A percentile compares a stretch with the other conserved stretches of the same genome.
These are phyloP conservation scores for Trichoderma guizhouense DNA, from an alignment of 2,329 filamentous ascomycete genomes.

Conservation along the genomic window DNA sequence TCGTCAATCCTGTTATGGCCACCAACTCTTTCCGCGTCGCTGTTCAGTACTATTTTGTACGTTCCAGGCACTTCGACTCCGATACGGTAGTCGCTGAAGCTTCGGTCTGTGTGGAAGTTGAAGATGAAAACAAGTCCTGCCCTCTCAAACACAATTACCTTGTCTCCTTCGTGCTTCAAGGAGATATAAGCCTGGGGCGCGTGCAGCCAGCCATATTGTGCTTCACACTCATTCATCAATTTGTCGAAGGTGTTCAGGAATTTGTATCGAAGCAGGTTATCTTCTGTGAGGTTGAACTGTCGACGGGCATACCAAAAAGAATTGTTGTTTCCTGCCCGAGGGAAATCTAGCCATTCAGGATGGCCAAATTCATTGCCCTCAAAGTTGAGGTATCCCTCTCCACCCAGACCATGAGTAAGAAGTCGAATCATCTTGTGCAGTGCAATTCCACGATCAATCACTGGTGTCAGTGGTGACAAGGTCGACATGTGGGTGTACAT, in stretches of 20 bases:
- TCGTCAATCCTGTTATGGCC: conserved; percentile 76
- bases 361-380: conserved; percentile 99
- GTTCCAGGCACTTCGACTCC: conserved; percentile 82
- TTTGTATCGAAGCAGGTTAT: conserved; percentile 78
- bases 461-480: conserved; percentile 75
- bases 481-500: conserved; percentile 98
- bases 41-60: conserved; percentile 82
- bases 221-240: conserved; percentile 83
- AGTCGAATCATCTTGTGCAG: conserved; percentile 98
- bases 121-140: conserved; percentile 89
- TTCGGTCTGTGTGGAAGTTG: conserved; percentile 85
- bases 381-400: conserved; percentile 97
- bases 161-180: conserved; percentile 89
- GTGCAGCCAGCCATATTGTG: conserved; percentile 88
- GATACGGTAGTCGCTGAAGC: conserved; percentile 88
- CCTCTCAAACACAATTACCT: conserved; percentile 93
- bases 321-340: conserved; percentile 86
- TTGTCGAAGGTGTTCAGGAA: conserved; percentile 93
- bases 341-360: conserved; percentile 98
- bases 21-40: conserved; percentile 73
- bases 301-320: conserved; percentile 93
- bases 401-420: conserved; percentile 84
- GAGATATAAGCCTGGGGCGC: conserved; percentile 85
- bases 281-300: conserved; percentile 89
- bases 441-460: conserved; percentile 86